Evolutionary conservation across 768 basidiomycete genomes (phyloP).

Genomic region (Asterophora parasitica): DNA sequence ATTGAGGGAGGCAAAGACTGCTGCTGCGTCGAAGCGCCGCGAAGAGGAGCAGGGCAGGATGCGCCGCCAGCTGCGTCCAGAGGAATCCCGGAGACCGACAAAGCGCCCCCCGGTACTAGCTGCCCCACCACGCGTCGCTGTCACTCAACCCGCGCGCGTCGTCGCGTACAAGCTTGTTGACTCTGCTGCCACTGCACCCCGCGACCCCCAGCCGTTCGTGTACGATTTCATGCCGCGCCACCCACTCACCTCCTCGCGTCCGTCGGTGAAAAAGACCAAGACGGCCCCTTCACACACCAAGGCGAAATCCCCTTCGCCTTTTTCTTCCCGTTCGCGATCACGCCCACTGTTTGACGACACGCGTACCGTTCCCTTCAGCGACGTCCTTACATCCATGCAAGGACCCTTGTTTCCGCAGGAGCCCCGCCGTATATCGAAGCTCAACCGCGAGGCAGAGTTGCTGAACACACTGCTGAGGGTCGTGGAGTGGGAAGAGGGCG

Average conservation of each 20-base stretch:
- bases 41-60: constrained; percentile 20
- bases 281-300: constrained; percentile 9
- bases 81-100: constrained; percentile 21
- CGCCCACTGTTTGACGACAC: constrained; percentile 29
- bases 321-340: background rate
- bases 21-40: constrained; percentile 30
- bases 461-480: constrained; percentile 40
- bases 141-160: constrained; percentile 3
- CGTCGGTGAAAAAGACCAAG: background rate
- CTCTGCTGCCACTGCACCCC: constrained; percentile 6
- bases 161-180: constrained; percentile 18
- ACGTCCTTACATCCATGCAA: constrained; percentile 53
- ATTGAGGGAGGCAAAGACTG: constrained; percentile 33
- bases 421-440: constrained; percentile 12
- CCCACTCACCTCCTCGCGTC: background rate
- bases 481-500: constrained; percentile 37
- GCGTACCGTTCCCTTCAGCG: constrained; percentile 46
- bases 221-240: constrained; percentile 24
- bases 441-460: constrained; percentile 28
- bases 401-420: constrained; percentile 52
- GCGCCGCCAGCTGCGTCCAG: constrained; percentile 12
- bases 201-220: constrained; percentile 20
- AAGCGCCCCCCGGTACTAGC: background rate
- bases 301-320: constrained; percentile 14
- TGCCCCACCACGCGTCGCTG: no score